Percentiles rank a stretch among this genome's conserved stretches.
Conservation (phyloP, 495 filamentous ascomycete species). For the Talaromyces proteolyticus region DNA sequence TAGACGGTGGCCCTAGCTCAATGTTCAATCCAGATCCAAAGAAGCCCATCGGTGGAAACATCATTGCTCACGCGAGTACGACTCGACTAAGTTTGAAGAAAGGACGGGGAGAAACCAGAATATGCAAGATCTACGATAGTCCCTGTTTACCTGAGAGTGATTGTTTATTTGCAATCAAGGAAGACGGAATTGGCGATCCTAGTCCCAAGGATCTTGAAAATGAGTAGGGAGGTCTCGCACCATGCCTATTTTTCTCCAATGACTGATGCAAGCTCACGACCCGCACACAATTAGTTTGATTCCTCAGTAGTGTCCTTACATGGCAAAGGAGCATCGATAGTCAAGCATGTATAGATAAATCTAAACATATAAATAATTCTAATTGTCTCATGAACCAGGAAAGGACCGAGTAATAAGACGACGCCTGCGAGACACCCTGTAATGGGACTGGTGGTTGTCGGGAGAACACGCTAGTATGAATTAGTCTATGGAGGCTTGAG, state of each 20-base stretch:
- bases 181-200: conserved; percentile 94
- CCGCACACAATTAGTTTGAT: not conserved
- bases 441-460: not conserved
- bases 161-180: conserved; percentile 92
- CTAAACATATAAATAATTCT: too few species aligned
- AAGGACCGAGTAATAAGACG: too few species aligned
- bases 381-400: too few species aligned
- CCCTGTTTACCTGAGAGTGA: conserved; percentile 95
- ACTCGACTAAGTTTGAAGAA: conserved; percentile 90
- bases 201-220: conserved; percentile 94
- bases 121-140: conserved; percentile 98
- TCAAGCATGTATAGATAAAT: not conserved
- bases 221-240: conserved; percentile 39
- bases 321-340: not conserved
- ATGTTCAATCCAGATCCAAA: conserved; percentile 99
- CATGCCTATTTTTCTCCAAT: too few species aligned
- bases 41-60: conserved; percentile 98
- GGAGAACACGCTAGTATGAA: not conserved
- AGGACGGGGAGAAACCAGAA: conserved; percentile 86
- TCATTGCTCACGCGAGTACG: conserved; percentile 95
- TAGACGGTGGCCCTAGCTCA: conserved; percentile 87
- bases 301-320: not conserved
- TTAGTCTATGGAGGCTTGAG: not conserved
- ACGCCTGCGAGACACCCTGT: too few species aligned
- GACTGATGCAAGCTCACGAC: not conserved